phyloP scores from a whole-genome alignment of 2,329 filamentous ascomycete species.

The Fusarium brachygibbosum region DNA sequence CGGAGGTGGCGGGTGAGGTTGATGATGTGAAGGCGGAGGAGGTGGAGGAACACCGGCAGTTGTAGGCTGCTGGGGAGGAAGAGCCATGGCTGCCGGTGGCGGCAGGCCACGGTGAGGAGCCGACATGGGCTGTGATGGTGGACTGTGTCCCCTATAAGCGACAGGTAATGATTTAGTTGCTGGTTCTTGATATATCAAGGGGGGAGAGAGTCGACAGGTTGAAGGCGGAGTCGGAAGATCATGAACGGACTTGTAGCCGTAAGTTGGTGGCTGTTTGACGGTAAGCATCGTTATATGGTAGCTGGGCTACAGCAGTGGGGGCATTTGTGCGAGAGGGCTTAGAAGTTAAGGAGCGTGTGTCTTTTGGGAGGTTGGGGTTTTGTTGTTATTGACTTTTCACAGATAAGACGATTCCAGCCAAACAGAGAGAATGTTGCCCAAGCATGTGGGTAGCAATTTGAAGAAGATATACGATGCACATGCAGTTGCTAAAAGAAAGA shows the following conservation, averaged over 20 bases:
- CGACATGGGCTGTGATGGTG: conserved; percentile 72
- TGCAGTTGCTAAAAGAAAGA: not conserved
- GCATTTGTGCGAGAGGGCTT: conserved; percentile 45
- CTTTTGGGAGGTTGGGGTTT: conserved; percentile 33
- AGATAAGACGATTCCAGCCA: conserved; percentile 20
- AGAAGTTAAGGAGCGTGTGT: conserved; percentile 5
- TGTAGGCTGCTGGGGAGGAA: conserved; percentile 63
- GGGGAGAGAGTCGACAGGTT: conserved; percentile 68
- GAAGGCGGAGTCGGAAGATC: conserved; percentile 71
- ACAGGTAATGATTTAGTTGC: conserved; percentile 58
- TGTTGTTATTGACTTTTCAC: conserved; percentile 38
- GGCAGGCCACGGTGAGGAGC: conserved; percentile 78
- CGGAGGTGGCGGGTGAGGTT: conserved; percentile 50
- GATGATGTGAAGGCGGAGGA: conserved; percentile 48
- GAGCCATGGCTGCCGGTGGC: conserved; percentile 74
- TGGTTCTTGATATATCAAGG: conserved; percentile 64
- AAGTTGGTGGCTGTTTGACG: conserved; percentile 69
- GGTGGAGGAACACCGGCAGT: conserved; percentile 44
- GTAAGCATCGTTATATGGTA: conserved; percentile 69
- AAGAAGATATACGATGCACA: not conserved
- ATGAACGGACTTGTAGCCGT: conserved; percentile 73
- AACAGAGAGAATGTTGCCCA: conserved; percentile 7
- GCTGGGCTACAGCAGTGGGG: conserved; percentile 47
- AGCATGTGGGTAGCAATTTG: not conserved
- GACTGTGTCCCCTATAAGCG: conserved; percentile 61